phyloP scores from a whole-genome alignment of 768 basidiomycete genomes.

The Exidia glandulosa region DNA sequence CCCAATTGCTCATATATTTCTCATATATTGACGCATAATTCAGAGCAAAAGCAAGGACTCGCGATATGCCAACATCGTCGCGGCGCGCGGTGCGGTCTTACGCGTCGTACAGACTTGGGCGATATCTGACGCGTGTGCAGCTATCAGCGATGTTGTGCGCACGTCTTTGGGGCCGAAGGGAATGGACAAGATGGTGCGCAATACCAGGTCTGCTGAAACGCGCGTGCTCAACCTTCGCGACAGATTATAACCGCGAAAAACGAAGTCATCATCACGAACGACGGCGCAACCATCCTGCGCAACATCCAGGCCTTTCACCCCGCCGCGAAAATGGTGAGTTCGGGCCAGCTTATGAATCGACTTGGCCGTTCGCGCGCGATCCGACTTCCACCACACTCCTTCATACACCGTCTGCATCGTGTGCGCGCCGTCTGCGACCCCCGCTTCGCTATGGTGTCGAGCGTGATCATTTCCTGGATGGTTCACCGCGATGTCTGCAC shows the following conservation, averaged over 20 bases:
- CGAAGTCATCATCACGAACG: conserved; percentile 96
- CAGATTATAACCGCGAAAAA: conserved; percentile 95
- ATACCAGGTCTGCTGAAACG: not conserved
- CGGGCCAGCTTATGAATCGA: not conserved
- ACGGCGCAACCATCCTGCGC: conserved; percentile 95
- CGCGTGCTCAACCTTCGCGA: not conserved
- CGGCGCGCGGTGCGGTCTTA: conserved; percentile 91
- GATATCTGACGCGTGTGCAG: conserved; percentile 27
- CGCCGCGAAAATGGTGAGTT: conserved; percentile 88
- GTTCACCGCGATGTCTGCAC: too few species aligned
- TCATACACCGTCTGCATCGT: too few species aligned
- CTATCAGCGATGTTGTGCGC: conserved; percentile 94
- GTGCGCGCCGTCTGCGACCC: too few species aligned
- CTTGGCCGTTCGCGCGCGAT: not conserved
- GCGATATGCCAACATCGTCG: conserved; percentile 92
- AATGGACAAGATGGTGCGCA: conserved; percentile 95
- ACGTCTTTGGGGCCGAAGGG: conserved; percentile 94
- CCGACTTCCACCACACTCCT: too few species aligned
- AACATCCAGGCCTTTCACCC: conserved; percentile 95
- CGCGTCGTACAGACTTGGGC: not conserved
- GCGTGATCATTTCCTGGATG: too few species aligned
- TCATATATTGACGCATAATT: conserved; percentile 11
- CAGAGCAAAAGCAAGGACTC: conserved; percentile 98
- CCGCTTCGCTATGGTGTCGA: too few species aligned
- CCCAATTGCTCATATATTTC: not conserved